Percentiles rank a stretch among this genome's conserved stretches.
Conservation (phyloP, 2,329 filamentous ascomycete genomes). For the Ophiostoma montium region DNA sequence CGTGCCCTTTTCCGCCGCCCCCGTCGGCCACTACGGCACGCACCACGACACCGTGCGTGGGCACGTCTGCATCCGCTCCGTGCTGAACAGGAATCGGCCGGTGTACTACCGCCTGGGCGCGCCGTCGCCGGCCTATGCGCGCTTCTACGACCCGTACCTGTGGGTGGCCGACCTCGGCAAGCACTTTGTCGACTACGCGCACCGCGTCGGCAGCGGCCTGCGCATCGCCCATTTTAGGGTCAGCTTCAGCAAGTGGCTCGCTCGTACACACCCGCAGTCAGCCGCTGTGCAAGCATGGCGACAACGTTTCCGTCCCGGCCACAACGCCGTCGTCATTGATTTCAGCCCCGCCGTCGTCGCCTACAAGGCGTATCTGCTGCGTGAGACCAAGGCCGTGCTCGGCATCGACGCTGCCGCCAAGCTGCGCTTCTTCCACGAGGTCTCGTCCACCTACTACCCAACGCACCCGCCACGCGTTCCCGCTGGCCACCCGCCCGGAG, state of each 20-base stretch:
- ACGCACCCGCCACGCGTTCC: neutral
- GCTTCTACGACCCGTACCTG: constrained; percentile 48
- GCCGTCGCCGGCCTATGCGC: constrained; percentile 45
- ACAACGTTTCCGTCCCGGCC: constrained; percentile 22
- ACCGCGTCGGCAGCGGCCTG: constrained; percentile 17
- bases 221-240: constrained; percentile 43
- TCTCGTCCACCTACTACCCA: constrained; percentile 10
- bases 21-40: constrained; percentile 52
- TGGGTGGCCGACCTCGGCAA: constrained; percentile 62
- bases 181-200: constrained; percentile 55
- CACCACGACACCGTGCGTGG: constrained; percentile 31
- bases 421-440: constrained; percentile 42
- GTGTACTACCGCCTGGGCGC: constrained; percentile 50
- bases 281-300: constrained; percentile 41
- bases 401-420: constrained; percentile 7
- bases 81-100: constrained; percentile 22
- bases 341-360: constrained; percentile 48
- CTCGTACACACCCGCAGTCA: constrained; percentile 26
- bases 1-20: constrained; percentile 42
- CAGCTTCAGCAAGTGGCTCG: constrained; percentile 45
- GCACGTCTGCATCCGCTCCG: constrained; percentile 51
- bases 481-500: neutral
- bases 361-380: constrained; percentile 49
- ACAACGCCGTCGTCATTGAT: constrained; percentile 27
- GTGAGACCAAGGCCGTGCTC: constrained; percentile 43